A percentile compares a stretch with the other conserved stretches of the same genome.
phyloP scores from a whole-genome alignment of 2,329 filamentous ascomycete species.

The Trichoderma koningii region DNA sequence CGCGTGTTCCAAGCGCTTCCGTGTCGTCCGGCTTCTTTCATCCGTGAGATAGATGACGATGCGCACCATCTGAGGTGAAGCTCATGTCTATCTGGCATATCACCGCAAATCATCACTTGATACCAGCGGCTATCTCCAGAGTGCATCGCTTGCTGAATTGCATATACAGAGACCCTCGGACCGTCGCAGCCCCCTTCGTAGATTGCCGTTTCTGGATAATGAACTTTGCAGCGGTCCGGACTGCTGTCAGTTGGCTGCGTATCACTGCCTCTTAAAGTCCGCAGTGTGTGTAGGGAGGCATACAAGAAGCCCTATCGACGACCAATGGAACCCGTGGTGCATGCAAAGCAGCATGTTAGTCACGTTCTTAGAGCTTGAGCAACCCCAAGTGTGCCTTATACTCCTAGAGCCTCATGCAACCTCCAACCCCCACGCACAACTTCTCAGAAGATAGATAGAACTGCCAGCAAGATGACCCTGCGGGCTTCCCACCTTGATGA shows the following conservation, averaged over 20 bases:
- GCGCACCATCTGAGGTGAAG: too few relatives aligned
- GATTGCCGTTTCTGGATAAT: background rate
- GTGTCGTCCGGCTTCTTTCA: too few relatives aligned
- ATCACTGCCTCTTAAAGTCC: background rate
- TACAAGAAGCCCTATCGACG: background rate
- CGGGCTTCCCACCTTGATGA: background rate
- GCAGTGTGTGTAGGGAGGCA: too few relatives aligned
- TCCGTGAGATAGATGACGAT: too few relatives aligned
- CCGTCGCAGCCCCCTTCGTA: background rate
- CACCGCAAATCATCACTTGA: background rate
- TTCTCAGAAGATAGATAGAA: too few relatives aligned
- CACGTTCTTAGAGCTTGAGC: too few relatives aligned
- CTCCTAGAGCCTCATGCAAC: background rate
- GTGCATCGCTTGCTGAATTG: too few relatives aligned
- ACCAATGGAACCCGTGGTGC: background rate
- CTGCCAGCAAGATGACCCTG: background rate
- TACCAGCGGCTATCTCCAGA: background rate
- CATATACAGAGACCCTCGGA: background rate
- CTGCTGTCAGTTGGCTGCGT: background rate
- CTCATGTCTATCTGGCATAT: background rate
- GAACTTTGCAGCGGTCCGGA: background rate
- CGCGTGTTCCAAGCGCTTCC: too few relatives aligned
- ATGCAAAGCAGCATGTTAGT: background rate
- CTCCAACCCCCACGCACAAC: background rate
- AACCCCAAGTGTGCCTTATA: too few relatives aligned